Evolutionary conservation across 176 grass and related monocot genomes (phyloP), one percentile per base, ranked within the genome.

Genomic region (Secale cereale): DNA sequence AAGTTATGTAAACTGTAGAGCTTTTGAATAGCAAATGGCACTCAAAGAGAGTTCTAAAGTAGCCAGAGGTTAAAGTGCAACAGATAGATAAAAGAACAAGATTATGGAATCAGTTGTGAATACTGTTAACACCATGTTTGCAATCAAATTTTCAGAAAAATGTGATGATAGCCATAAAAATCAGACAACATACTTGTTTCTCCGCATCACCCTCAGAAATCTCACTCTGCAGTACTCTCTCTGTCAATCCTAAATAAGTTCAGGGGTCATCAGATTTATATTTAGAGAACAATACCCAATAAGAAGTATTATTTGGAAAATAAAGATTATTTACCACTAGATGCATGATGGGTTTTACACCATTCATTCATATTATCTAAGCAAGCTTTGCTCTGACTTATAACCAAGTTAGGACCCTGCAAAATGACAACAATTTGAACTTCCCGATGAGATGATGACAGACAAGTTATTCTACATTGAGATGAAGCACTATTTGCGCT

Each of bases 321-420:
- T 28, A 32, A 12, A 85, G 43, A 64, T 2, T 83, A 65, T 67
- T 57, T 92, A 97, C 95, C 92, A 84, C 90, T 97, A 90, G 92
- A 78, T 82, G 81, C 78, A 84, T 97, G 92, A 60, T 97, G 95
- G 31, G 68, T 91, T 67, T 78, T 80, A 67, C 95, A 97, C 95
- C 95, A 97, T 87, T 94, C 86, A 70, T 67, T 82, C 95, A 97
- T 94, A 59, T 90, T 91, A 79, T 97, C 95, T 81, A 97, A 91
- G 79, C 85, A 85, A 33, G 91, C 88, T 79, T 97, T 94, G 46
- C 79, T 76, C 70, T 97, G 95, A 48, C 66, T 84, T 75, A 97
- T 92, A 76, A 97, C 92, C 74, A 97, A 92, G 83, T 97, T 88
- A 78, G 95, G 95, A 56, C 88, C 94, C 95, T 97, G 22, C 59